A percentile compares a stretch with the other conserved stretches of the same genome.
Conservation (phyloP, 208 protist species). For the Borovskyia barvae region DNA sequence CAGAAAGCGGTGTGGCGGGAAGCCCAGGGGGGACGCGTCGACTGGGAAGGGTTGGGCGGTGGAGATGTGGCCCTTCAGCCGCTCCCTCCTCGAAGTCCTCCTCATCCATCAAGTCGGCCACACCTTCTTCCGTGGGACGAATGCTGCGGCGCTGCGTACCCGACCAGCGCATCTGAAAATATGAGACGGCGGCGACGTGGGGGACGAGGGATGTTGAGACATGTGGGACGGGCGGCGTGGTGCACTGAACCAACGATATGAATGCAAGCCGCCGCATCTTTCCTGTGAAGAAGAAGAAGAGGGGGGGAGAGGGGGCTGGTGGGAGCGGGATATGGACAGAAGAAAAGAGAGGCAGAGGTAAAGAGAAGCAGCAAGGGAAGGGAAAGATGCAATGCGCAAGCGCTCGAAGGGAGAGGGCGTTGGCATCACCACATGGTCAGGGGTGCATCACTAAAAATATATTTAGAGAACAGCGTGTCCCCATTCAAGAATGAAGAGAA, state of each 20-base stretch:
- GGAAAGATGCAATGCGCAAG: too few relatives aligned
- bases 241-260: neutral
- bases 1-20: slow-evolving; percentile 4
- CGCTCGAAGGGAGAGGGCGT: too few relatives aligned
- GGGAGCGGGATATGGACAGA: too few relatives aligned
- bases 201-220: neutral
- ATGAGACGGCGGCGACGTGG: neutral
- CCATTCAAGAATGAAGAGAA: too few relatives aligned
- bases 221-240: neutral
- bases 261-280: slow-evolving; percentile 6
- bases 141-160: slow-evolving; percentile 18
- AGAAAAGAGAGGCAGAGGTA: neutral
- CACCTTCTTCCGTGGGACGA: slow-evolving; percentile 17
- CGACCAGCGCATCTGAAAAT: slow-evolving; percentile 4
- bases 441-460: too few relatives aligned
- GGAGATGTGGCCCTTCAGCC: too few relatives aligned
- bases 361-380: neutral
- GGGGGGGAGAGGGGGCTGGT: neutral
- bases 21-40: too few relatives aligned
- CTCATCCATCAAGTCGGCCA: slow-evolving; percentile 24
- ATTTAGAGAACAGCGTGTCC: too few relatives aligned
- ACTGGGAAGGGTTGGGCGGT: too few relatives aligned
- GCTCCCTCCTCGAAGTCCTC: too few relatives aligned
- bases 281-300: neutral
- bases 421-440: too few relatives aligned